A percentile compares a stretch with the other conserved stretches of the same genome.
Evolutionary conservation across 1,139 yeast genomes (phyloP).

Genomic region (Magnusiomyces fungicola): DNA sequence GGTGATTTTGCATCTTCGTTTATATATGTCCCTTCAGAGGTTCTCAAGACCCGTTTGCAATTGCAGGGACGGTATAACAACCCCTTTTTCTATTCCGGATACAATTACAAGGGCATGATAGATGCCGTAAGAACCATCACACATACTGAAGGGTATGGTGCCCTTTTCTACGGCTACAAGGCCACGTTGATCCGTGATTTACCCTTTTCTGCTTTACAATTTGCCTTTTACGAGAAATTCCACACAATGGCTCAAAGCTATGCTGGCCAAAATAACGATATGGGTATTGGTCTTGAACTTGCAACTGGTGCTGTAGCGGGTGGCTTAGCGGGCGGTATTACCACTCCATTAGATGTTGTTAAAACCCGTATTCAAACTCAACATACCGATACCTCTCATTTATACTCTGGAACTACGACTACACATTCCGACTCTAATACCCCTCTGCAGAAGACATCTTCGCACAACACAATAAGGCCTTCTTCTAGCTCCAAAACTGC

Average conservation of each 20-base stretch:
- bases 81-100: conserved; percentile 71
- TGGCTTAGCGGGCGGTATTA: conserved; percentile 80
- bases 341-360: conserved; percentile 86
- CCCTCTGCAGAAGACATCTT: too few relatives aligned
- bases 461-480: too few relatives aligned
- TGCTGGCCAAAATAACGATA: conserved; percentile 30
- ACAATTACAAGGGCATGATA: conserved; percentile 62
- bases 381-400: conserved; percentile 16
- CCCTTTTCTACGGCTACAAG: conserved; percentile 84
- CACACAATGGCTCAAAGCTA: conserved; percentile 31
- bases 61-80: conserved; percentile 84
- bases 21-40: conserved; percentile 97
- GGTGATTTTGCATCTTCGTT: conserved; percentile 89
- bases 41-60: conserved; percentile 86
- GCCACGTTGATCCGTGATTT: conserved; percentile 87
- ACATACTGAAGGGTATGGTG: conserved; percentile 60
- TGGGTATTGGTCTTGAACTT: conserved; percentile 57
- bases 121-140: conserved; percentile 64
- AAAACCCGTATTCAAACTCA: conserved; percentile 91
- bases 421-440: conserved; percentile 14
- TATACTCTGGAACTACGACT: conserved; percentile 13
- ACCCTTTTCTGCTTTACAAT: conserved; percentile 92
- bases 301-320: conserved; percentile 95
- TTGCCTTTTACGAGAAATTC: conserved; percentile 89
- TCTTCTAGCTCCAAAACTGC: too few relatives aligned